Conservation (phyloP, 2,329 filamentous ascomycete species). For the Aspergillus pseudonomiae region DNA sequence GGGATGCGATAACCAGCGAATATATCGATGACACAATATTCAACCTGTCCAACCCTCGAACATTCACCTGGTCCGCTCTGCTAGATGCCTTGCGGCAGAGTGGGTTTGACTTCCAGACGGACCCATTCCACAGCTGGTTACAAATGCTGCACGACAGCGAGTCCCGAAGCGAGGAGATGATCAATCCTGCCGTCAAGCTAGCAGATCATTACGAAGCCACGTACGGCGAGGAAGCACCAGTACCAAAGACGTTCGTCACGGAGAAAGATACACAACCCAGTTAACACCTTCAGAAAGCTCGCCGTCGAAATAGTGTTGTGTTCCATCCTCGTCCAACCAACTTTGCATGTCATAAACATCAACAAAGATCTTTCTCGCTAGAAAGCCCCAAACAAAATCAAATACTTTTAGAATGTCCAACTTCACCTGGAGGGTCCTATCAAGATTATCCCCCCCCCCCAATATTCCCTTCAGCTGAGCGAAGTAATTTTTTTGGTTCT, state of each 20-base stretch:
- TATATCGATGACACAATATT: conserved; percentile 30
- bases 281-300: no score
- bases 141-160: conserved; percentile 33
- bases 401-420: no score
- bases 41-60: conserved; percentile 33
- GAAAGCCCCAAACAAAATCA: no score
- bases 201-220: conserved; percentile 33
- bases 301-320: no score
- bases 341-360: no score
- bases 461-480: no score
- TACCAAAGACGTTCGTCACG: conserved; percentile 26
- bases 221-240: conserved; percentile 19
- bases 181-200: conserved; percentile 39
- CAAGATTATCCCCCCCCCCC: no score
- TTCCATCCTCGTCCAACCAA: no score
- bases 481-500: no score
- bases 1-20: neutral
- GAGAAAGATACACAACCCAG: no score
- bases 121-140: conserved; percentile 40
- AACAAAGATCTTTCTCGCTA: no score
- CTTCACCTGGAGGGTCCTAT: no score
- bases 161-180: conserved; percentile 27
- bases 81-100: conserved; percentile 31
- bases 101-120: conserved; percentile 40
- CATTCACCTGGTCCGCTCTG: conserved; percentile 40